A percentile compares a stretch with the other conserved stretches of the same genome.
These are phyloP conservation scores for Phycomyces blakesleeanus DNA, from an alignment of 192 early-diverging fungal genomes.

Conservation along the genomic window DNA sequence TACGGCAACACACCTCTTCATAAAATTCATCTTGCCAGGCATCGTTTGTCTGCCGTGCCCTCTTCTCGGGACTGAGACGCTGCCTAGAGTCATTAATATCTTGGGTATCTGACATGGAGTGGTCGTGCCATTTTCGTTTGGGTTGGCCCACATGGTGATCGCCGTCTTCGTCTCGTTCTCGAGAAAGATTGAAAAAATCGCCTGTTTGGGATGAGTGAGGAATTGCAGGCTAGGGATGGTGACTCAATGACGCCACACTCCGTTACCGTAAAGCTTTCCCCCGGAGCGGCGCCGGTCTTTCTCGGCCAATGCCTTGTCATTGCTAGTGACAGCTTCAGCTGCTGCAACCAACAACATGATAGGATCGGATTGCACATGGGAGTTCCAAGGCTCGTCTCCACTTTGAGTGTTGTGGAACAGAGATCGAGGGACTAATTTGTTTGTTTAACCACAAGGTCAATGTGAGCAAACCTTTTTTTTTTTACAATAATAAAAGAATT, in stretches of 20 bases:
- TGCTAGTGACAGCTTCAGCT: slow-evolving; percentile 18
- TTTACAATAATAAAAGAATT: too few species aligned
- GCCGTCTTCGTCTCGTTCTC: background rate
- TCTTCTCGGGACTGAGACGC: background rate
- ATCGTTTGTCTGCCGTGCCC: background rate
- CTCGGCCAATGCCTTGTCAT: slow-evolving; percentile 11
- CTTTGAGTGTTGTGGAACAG: background rate
- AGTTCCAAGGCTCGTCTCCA: background rate
- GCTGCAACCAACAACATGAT: slow-evolving; percentile 29
- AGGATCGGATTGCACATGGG: slow-evolving; percentile 8
- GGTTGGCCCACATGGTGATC: background rate
- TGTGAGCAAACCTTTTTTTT: too few species aligned
- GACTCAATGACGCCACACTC: background rate
- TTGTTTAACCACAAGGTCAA: too few species aligned
- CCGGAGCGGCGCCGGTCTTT: slow-evolving; percentile 2
- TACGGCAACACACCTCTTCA: background rate
- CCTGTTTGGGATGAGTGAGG: background rate
- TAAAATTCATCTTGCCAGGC: background rate
- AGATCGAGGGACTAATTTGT: too few species aligned
- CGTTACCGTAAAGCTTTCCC: background rate
- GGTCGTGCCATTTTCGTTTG: slow-evolving; percentile 2
- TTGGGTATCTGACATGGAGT: background rate
- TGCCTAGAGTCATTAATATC: slow-evolving; percentile 6
- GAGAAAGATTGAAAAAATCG: slow-evolving; percentile 1
- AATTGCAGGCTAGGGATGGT: background rate